Percentiles rank a stretch among this genome's conserved stretches.
Conservation (phyloP, 176 grass and related monocot species). For the Oryza brachyantha region DNA sequence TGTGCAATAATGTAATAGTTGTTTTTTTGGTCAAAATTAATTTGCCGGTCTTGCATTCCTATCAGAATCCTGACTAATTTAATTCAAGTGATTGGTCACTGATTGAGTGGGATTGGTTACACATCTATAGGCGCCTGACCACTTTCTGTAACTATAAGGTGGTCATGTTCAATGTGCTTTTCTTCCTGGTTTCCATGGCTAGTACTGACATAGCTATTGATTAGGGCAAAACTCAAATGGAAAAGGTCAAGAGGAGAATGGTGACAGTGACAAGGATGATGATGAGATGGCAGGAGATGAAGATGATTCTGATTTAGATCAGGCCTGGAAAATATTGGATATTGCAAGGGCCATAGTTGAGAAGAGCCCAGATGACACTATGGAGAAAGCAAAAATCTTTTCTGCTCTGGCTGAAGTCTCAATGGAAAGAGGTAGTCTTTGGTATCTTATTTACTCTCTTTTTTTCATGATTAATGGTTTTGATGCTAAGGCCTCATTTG, state of each 20-base stretch:
- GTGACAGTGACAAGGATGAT: conserved; percentile 64
- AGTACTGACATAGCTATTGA: conserved; percentile 29
- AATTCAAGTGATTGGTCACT: too few species aligned
- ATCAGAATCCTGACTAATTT: neutral
- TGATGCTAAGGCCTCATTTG: conserved; percentile 23
- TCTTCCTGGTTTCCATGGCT: neutral
- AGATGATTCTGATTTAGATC: conserved; percentile 96
- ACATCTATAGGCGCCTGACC: neutral
- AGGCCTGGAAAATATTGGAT: conserved; percentile 95
- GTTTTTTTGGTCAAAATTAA: too few species aligned
- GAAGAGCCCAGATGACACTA: conserved; percentile 51
- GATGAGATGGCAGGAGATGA: conserved; percentile 70
- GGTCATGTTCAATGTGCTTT: neutral
- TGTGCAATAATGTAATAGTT: neutral
- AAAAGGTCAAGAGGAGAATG: conserved; percentile 52
- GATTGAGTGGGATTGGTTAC: neutral
- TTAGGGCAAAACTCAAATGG: conserved; percentile 53
- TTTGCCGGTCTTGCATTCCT: neutral
- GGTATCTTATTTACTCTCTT: neutral
- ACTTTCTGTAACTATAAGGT: conserved; percentile 8
- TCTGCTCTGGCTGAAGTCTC: conserved; percentile 84
- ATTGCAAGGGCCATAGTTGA: conserved; percentile 96
- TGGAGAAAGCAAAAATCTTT: conserved; percentile 90
- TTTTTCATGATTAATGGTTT: neutral
- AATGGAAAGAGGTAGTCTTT: conserved; percentile 84